Base-by-base conservation (phyloP, 805 yeast genomes). In the Naumovozyma baii region DNA sequence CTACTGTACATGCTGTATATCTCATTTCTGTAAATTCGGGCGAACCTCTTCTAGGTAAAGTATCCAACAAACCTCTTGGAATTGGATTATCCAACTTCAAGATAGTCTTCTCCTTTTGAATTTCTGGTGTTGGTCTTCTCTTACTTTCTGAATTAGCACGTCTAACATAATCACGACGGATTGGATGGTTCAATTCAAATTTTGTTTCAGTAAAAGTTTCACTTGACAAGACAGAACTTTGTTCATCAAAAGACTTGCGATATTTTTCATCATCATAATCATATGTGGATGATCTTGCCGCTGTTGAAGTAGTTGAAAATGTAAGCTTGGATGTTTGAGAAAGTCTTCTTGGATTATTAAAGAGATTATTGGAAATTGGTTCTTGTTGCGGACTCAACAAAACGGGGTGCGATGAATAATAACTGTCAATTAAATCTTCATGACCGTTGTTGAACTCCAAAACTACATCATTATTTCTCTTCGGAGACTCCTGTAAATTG, bases 21-120 rank as follows among this genome's bases (percentile, higher is more conserved):
- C 96, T 79, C 96, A 92, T 88, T 63, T 85, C 85, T 13, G 92
- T 80, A 59, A 86, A 92, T 61, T 92, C 99, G 40, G 92, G 95
- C 47, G 81, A 80, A 47, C 85, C 94, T 36, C 92, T 76, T 51
- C 86, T 71, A 3, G 96, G 94, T 40, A 94, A 65, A 48, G 87
- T 88, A 45, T 83, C 79, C 49, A 80, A 76, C 42, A 92, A 69
- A 45, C 88, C 92, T 18, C 87, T 79, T 12, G 99, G 97, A 36
- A 92, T 81, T 3, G 97, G 95, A 52, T 94, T 90, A 57, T 92
- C 96, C 40, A 92, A 69, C 10, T 88, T 86, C 57, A 92, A 73
- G 52, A 60, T 57, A 14, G 62, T 54, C 38, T 51, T 90, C 78
- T 51, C 96, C 2, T 37, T 28, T 12, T 50, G 45, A 19, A 47